Conservation (phyloP, 75 land plant genomes). For the Cryptomeria japonica region DNA sequence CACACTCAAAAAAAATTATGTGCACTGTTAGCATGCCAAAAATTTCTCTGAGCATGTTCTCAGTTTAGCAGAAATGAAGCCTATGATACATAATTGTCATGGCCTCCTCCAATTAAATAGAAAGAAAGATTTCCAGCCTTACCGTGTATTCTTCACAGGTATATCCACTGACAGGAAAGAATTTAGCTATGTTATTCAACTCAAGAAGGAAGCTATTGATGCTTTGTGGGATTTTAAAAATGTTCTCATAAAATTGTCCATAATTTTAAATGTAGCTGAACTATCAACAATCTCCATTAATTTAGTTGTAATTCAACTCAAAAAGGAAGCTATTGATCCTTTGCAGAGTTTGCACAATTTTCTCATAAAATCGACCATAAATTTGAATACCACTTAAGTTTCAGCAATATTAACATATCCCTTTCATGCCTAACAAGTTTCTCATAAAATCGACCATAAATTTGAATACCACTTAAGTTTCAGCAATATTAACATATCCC, state of each 20-base stretch:
- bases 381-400: no score
- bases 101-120: neutral
- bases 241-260: neutral
- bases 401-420: neutral
- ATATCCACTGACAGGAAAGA: neutral
- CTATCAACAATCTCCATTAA: neutral
- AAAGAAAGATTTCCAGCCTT: neutral
- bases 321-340: no score
- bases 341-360: no score
- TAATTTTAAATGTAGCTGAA: neutral
- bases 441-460: no score
- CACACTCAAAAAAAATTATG: neutral
- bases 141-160: neutral
- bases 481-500: neutral
- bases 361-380: no score
- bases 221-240: neutral
- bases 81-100: neutral
- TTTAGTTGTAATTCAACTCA: no score
- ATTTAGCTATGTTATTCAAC: neutral
- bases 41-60: neutral
- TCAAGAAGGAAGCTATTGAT: neutral
- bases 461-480: no score
- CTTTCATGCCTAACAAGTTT: neutral
- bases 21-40: neutral
- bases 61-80: neutral